Evolutionary conservation across 345 rosid genomes (phyloP).

Genomic region (Capsella bursapastoris): DNA sequence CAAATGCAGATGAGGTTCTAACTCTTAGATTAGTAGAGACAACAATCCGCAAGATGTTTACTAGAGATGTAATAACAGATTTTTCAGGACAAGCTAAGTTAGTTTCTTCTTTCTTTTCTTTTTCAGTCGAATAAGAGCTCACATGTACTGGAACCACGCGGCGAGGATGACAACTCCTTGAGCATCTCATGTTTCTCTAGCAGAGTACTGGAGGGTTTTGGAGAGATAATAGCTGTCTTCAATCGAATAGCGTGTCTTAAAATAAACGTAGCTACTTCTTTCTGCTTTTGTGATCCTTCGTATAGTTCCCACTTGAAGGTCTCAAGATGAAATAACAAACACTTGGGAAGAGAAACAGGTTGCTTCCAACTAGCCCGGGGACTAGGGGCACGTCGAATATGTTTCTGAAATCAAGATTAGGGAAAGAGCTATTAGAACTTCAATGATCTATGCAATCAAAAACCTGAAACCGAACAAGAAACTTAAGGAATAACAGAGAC

Average conservation of each 20-base stretch:
- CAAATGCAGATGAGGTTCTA: background rate
- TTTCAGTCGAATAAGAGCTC: slow-evolving; percentile 40
- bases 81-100: background rate
- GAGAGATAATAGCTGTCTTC: slow-evolving; percentile 33
- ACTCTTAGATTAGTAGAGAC: slow-evolving; percentile 1
- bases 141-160: slow-evolving; percentile 40
- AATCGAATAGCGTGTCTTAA: slow-evolving; percentile 28
- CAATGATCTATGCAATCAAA: slow-evolving; percentile 10
- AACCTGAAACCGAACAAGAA: slow-evolving; percentile 11
- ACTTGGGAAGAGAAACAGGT: slow-evolving; percentile 27
- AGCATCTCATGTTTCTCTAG: slow-evolving; percentile 46
- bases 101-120: background rate
- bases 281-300: slow-evolving; percentile 41
- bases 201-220: slow-evolving; percentile 27
- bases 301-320: slow-evolving; percentile 40
- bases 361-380: slow-evolving; percentile 33
- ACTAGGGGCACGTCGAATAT: slow-evolving; percentile 33
- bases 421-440: background rate
- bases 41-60: slow-evolving; percentile 1
- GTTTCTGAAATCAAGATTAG: slow-evolving; percentile 31
- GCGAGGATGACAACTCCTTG: slow-evolving; percentile 36
- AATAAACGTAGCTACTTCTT: slow-evolving; percentile 39
- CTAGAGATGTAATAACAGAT: background rate
- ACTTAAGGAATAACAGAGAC: background rate
- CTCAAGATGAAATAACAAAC: slow-evolving; percentile 33